Base-by-base conservation (phyloP, 148 eudicot species). In the Polygonum aviculare region DNA sequence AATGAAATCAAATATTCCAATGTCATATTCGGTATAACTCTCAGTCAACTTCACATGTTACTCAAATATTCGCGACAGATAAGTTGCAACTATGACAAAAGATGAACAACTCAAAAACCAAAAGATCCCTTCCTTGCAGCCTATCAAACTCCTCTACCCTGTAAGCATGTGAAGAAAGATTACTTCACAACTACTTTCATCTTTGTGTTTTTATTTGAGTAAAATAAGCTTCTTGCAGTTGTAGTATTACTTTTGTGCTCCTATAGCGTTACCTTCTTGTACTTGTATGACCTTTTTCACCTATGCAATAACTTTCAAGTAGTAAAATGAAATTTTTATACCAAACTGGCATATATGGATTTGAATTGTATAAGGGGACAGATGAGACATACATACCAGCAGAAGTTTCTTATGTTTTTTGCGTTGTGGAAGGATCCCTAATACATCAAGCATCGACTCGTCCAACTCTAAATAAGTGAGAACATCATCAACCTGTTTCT, bases 381-480 rank as follows among this genome's bases (percentile, higher is more conserved):
- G 47, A 44, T 44, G 47, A 44, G 47, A 44, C 9, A 41, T 49
- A 80, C 87, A 81, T 88, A 95, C 98, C 96, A 95, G 85, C 78
- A 95, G 86, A 57, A 89, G 90, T 78, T 95, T 95, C 86, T 92
- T 95, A 85, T 95, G 94, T 65, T 95, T 92, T 80, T 90, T 90
- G 76, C 96, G 89, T 36, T 90, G 93, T 47, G 97, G 98, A 77
- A 95, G 97, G 84, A 92, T 90, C 69, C 98, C 97, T 76, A 95
- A 85, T 73, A 94, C 98, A 81, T 95, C 98, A 75, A 95, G 82
- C 91, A 90, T 92, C 80, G 97, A 89, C 85, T 95, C 98, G 18
- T 95, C 94, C 81, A 95, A 85, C 83, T 95, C 98, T 95, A 86
- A 79, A 78, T 49, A 50, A 57, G 77, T 76, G 38, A 75, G 75